Conservation (phyloP, 2,329 filamentous ascomycete genomes). For the Zarea fungicola region DNA sequence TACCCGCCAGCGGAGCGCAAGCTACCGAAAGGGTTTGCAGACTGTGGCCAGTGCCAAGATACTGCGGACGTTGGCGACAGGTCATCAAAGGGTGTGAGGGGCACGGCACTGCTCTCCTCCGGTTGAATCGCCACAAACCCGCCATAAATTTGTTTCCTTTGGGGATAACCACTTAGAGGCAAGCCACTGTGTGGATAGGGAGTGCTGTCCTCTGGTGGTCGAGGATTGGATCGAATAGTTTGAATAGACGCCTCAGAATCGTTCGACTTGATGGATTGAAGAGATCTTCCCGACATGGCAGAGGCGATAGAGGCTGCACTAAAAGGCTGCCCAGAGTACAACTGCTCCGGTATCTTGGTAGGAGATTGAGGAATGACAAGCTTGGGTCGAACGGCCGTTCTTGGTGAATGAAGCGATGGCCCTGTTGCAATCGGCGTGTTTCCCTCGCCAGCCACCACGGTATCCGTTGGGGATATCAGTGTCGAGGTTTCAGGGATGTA, state of each 20-base stretch:
- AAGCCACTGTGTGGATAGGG: conserved; percentile 23
- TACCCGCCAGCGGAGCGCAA: background rate
- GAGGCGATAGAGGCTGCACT: conserved; percentile 17
- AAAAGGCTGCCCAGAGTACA: background rate
- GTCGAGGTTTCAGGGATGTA: too few relatives aligned
- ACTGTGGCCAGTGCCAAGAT: conserved; percentile 22
- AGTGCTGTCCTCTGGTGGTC: conserved; percentile 26
- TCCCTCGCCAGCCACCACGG: too few relatives aligned
- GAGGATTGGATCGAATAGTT: conserved; percentile 23
- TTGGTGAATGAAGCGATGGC: background rate
- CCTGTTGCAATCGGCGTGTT: too few relatives aligned
- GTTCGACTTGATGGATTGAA: conserved; percentile 13
- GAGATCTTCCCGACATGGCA: conserved; percentile 14
- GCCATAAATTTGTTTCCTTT: conserved; percentile 16
- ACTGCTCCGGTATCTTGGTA: conserved; percentile 11
- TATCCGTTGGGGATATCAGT: too few relatives aligned
- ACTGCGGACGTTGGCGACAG: conserved; percentile 16
- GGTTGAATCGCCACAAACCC: conserved; percentile 15
- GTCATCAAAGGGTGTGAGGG: conserved; percentile 19
- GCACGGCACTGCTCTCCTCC: conserved; percentile 13
- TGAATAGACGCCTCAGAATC: conserved; percentile 19
- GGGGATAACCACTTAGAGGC: conserved; percentile 15
- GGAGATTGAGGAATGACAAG: conserved; percentile 24
- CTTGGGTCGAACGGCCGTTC: conserved; percentile 22
- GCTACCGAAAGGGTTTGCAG: background rate